Conservation (phyloP, 495 filamentous ascomycete genomes). For the Trichoderma orchidacearum region DNA sequence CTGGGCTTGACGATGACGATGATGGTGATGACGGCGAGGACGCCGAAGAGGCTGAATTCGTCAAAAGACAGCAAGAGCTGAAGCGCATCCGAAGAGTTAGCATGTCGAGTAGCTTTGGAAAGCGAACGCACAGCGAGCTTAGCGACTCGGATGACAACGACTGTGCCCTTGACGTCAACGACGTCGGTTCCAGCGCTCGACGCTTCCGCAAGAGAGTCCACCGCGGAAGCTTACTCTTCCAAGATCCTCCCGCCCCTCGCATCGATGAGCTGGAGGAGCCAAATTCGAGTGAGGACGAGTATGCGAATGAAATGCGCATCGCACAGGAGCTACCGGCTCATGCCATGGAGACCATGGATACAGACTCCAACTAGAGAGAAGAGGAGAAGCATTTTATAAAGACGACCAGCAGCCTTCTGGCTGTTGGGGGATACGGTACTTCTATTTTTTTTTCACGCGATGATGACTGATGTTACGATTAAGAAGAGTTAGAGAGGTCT, state of each 20-base stretch:
- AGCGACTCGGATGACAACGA: slow-evolving; percentile 3
- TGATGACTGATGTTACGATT: background rate
- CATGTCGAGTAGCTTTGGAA: slow-evolving; percentile 4
- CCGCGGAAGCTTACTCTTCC: slow-evolving; percentile 4
- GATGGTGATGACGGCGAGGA: slow-evolving; percentile 17
- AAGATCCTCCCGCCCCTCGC: background rate
- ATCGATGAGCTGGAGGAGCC: slow-evolving; percentile 5
- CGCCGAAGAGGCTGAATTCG: background rate
- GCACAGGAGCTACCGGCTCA: slow-evolving; percentile 1
- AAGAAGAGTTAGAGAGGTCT: background rate
- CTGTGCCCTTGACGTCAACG: slow-evolving; percentile 1
- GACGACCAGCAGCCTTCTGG: background rate
- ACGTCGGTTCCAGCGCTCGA: background rate
- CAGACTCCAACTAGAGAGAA: background rate
- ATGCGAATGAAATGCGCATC: background rate
- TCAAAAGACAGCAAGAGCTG: background rate
- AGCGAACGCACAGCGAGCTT: slow-evolving; percentile 6
- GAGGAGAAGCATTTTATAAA: background rate
- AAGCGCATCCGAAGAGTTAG: slow-evolving; percentile 1
- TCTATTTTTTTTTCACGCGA: background rate
- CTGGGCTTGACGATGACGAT: slow-evolving; percentile 22
- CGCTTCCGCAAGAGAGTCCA: slow-evolving; percentile 1
- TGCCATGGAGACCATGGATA: slow-evolving; percentile 1
- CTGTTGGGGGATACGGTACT: background rate
- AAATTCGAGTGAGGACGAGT: slow-evolving; percentile 3